phyloP scores from a whole-genome alignment of 768 basidiomycete species.

The Coprinopsis strossmayeri region DNA sequence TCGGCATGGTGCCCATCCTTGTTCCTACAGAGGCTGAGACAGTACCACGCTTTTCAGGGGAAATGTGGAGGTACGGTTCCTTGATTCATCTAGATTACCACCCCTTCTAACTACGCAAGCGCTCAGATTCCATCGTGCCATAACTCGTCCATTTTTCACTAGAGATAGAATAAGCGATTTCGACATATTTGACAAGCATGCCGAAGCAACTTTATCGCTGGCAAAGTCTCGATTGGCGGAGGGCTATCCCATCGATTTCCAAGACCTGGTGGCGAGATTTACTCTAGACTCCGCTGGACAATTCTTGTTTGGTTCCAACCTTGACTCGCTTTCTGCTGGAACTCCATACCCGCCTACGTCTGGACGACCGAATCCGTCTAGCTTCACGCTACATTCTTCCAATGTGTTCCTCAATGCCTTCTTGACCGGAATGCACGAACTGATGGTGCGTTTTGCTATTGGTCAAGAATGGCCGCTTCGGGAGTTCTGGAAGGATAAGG shows the following conservation, averaged over 20 bases:
- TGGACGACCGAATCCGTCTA: conserved; percentile 21
- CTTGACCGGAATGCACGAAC: conserved; percentile 39
- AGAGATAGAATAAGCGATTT: conserved; percentile 7
- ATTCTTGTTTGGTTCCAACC: conserved; percentile 54
- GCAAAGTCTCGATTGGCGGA: background rate
- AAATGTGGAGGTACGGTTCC: background rate
- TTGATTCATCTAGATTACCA: background rate
- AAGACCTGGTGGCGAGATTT: background rate
- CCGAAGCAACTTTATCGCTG: conserved; percentile 4
- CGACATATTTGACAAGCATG: conserved; percentile 8
- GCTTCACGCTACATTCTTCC: conserved; percentile 1
- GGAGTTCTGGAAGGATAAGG: conserved; percentile 44
- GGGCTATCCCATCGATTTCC: conserved; percentile 53
- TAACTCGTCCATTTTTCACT: conserved; percentile 10
- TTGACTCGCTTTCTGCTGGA: conserved; percentile 29
- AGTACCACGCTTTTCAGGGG: background rate
- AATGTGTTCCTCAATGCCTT: conserved; percentile 35
- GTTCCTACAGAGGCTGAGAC: background rate
- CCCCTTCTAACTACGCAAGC: background rate
- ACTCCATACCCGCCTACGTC: conserved; percentile 45
- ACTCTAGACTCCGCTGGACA: conserved; percentile 56
- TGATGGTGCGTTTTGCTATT: conserved; percentile 29
- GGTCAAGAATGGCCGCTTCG: conserved; percentile 48
- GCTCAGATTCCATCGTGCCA: conserved; percentile 9
- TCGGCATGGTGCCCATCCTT: conserved; percentile 1